These are phyloP conservation scores for Mariannaea elegans DNA, from an alignment of 2,329 filamentous ascomycete species.

Conservation along the genomic window DNA sequence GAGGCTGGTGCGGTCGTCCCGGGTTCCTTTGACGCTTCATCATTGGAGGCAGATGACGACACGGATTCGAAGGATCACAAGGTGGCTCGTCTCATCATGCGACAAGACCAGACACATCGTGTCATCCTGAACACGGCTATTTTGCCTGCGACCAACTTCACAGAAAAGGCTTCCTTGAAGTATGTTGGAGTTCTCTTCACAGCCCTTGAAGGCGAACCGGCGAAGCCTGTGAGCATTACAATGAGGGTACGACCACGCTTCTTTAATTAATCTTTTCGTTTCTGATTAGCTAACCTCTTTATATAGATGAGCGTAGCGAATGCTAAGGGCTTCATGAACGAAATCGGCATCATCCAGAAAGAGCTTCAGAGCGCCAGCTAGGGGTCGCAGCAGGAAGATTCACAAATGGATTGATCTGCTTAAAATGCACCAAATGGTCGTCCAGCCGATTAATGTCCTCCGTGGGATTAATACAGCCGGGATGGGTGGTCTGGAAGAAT, in stretches of 20 bases:
- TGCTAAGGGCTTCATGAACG: conserved; percentile 61
- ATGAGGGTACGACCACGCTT: conserved; percentile 61
- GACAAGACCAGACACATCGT: conserved; percentile 87
- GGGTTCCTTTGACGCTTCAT: conserved; percentile 65
- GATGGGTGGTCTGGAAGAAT: conserved; percentile 22
- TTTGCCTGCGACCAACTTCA: conserved; percentile 80
- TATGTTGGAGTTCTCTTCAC: conserved; percentile 74
- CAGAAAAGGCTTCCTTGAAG: conserved; percentile 78
- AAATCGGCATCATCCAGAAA: conserved; percentile 59
- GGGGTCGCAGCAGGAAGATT: conserved; percentile 18
- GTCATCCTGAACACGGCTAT: conserved; percentile 88
- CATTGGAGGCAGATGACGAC: conserved; percentile 55
- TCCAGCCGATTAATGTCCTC: conserved; percentile 14
- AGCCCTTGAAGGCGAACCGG: conserved; percentile 65
- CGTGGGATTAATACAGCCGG: conserved; percentile 12
- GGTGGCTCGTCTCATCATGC: conserved; percentile 82
- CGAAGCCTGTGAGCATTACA: conserved; percentile 66
- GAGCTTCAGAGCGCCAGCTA: conserved; percentile 56
- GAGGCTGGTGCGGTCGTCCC: conserved; percentile 59
- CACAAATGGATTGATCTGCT: conserved; percentile 17
- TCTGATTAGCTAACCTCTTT: conserved; percentile 13
- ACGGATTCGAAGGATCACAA: conserved; percentile 48
- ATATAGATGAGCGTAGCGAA: conserved; percentile 62
- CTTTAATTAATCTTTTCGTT: not conserved
- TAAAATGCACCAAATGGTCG: conserved; percentile 16